Evolutionary conservation across 2,329 filamentous ascomycete genomes (phyloP).

Genomic region (Aspergillus sp.): DNA sequence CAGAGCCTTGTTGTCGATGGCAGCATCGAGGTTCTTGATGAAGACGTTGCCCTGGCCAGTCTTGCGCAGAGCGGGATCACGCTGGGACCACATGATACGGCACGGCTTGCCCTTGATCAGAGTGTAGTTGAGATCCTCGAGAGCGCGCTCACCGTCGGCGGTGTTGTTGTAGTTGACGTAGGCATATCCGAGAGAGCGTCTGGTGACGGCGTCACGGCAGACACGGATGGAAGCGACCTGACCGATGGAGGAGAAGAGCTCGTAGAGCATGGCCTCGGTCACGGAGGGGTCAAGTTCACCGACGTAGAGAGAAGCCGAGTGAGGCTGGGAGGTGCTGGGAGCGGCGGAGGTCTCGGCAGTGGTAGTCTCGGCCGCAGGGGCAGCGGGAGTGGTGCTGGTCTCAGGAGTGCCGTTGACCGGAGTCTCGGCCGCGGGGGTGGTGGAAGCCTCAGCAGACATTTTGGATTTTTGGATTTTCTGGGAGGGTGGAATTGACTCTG

Average conservation of each 20-base stretch:
- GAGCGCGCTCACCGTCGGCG: slow-evolving; percentile 90
- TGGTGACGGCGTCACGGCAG: slow-evolving; percentile 97
- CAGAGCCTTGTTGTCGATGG: slow-evolving; percentile 99
- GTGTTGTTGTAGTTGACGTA: slow-evolving; percentile 99
- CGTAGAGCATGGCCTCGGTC: slow-evolving; percentile 99
- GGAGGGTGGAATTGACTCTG: background rate
- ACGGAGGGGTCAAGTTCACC: slow-evolving; percentile 97
- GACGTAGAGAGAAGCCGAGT: slow-evolving; percentile 97
- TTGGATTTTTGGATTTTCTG: slow-evolving; percentile 57
- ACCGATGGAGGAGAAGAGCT: slow-evolving; percentile 99
- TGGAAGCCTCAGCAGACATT: slow-evolving; percentile 77
- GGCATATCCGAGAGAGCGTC: slow-evolving; percentile 96
- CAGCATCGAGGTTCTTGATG: slow-evolving; percentile 99
- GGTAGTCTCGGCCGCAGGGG: slow-evolving; percentile 59
- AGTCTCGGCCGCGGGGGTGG: slow-evolving; percentile 63
- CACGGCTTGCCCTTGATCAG: slow-evolving; percentile 97
- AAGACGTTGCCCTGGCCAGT: slow-evolving; percentile 99
- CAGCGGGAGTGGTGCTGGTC: slow-evolving; percentile 62
- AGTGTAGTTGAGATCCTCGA: slow-evolving; percentile 99
- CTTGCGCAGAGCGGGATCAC: slow-evolving; percentile 97
- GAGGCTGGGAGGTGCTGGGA: slow-evolving; percentile 74
- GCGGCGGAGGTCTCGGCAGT: slow-evolving; percentile 46
- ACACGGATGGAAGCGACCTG: slow-evolving; percentile 99
- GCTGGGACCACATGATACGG: slow-evolving; percentile 99
- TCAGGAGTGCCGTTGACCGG: slow-evolving; percentile 61